A percentile compares a stretch with the other conserved stretches of the same genome.
Evolutionary conservation across 1,284 basidiomycete genomes (phyloP).

Genomic region (Termitomyces sp.): DNA sequence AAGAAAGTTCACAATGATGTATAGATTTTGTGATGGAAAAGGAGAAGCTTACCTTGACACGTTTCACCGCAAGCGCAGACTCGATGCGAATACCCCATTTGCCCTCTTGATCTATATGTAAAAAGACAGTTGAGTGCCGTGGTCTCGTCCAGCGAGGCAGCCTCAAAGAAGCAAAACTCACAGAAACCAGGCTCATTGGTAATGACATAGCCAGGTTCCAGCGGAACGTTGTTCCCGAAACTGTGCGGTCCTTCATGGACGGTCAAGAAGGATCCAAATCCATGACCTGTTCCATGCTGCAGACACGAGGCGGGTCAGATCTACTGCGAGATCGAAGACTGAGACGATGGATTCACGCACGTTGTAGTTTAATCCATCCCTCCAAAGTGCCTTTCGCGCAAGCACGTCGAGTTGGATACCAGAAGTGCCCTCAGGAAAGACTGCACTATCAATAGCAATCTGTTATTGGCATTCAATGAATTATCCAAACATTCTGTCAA

Average conservation of each 20-base stretch:
- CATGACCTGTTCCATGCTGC: constrained; percentile 82
- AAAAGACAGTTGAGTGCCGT: constrained; percentile 13
- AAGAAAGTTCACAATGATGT: constrained; percentile 9
- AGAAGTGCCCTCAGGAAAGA: constrained; percentile 87
- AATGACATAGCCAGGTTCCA: constrained; percentile 81
- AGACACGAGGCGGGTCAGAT: constrained; percentile 17
- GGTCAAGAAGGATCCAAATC: constrained; percentile 76
- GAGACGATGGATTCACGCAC: constrained; percentile 33
- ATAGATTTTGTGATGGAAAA: not conserved
- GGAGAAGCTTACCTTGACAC: constrained; percentile 54
- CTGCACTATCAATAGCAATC: constrained; percentile 87
- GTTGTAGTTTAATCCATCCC: constrained; percentile 81
- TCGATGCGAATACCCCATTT: constrained; percentile 91
- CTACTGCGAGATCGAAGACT: not conserved
- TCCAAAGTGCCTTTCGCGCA: constrained; percentile 82
- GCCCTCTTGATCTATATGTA: constrained; percentile 65
- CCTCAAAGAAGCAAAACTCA: constrained; percentile 34
- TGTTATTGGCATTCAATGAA: constrained; percentile 23
- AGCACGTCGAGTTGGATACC: constrained; percentile 80
- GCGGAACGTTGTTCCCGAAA: constrained; percentile 60
- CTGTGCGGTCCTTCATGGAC: constrained; percentile 76
- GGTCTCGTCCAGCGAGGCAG: constrained; percentile 10
- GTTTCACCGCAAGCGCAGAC: constrained; percentile 70
- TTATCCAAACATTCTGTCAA: not conserved
- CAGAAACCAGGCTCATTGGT: constrained; percentile 87